A percentile compares a stretch with the other conserved stretches of the same genome.
Evolutionary conservation across 768 basidiomycete genomes (phyloP).

Genomic region (Mrakia blollopis): DNA sequence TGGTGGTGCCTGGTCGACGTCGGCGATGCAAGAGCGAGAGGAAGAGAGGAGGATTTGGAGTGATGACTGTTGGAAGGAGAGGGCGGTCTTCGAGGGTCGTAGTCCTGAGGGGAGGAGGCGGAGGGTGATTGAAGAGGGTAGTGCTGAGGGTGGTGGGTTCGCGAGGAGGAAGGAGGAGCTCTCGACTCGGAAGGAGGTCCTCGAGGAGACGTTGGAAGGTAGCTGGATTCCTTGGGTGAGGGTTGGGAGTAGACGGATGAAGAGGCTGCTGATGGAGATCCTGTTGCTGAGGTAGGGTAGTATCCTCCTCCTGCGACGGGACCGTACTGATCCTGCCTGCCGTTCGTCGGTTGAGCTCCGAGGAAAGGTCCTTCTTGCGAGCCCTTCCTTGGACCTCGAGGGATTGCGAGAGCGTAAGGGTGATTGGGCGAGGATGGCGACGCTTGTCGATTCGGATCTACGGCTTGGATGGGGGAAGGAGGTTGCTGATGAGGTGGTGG

Average conservation of each 20-base stretch:
- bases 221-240: background rate
- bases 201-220: background rate
- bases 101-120: background rate
- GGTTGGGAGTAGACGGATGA: background rate
- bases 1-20: background rate
- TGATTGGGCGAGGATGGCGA: conserved; percentile 2
- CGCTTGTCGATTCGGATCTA: background rate
- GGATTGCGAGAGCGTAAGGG: background rate
- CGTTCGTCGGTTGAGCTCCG: no score
- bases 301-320: background rate
- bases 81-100: background rate
- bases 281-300: background rate
- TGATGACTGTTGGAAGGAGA: background rate
- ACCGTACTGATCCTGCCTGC: background rate
- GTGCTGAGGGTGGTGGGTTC: background rate
- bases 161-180: background rate
- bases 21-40: conserved; percentile 2
- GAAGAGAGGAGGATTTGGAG: conserved; percentile 5
- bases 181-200: background rate
- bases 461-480: background rate
- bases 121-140: background rate
- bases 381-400: background rate
- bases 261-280: background rate
- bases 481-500: background rate
- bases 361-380: background rate